Conservation (phyloP, 2,329 filamentous ascomycete genomes). For the Intubia oerlemansii region DNA sequence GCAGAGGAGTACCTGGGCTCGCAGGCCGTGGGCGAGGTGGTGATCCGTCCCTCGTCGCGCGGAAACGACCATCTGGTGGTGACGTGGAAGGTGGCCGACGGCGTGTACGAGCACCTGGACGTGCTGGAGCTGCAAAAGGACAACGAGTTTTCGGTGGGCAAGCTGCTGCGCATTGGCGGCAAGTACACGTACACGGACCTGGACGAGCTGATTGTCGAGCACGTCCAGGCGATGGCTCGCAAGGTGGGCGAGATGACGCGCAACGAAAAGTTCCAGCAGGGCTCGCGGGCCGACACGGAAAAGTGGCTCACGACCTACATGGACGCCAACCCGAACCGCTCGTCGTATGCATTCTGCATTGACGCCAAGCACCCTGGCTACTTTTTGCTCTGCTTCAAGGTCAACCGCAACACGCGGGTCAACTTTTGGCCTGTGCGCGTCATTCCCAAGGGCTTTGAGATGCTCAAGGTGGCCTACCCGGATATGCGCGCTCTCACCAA, state of each 20-base stretch:
- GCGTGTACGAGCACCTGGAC: conserved; percentile 94
- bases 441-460: conserved; percentile 80
- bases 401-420: conserved; percentile 50
- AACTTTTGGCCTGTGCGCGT: conserved; percentile 74
- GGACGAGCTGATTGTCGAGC: conserved; percentile 90
- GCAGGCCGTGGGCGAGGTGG: conserved; percentile 69
- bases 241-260: conserved; percentile 94
- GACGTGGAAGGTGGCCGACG: conserved; percentile 94
- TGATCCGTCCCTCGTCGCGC: conserved; percentile 89
- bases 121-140: conserved; percentile 94
- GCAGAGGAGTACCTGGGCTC: conserved; percentile 85
- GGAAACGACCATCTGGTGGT: conserved; percentile 88
- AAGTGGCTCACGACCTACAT: conserved; percentile 93
- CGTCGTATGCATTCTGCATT: conserved; percentile 88
- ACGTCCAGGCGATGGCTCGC: conserved; percentile 92
- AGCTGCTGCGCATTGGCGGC: conserved; percentile 62
- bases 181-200: conserved; percentile 90
- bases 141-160: conserved; percentile 85
- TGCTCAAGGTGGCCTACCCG: conserved; percentile 74
- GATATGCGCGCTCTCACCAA: conserved; percentile 93
- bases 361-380: conserved; percentile 83
- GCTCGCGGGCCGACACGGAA: conserved; percentile 65
- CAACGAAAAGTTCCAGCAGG: conserved; percentile 81
- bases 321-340: conserved; percentile 83
- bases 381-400: conserved; percentile 94